Evolutionary conservation across 805 yeast genomes (phyloP).

Genomic region (Candida incommunis): DNA sequence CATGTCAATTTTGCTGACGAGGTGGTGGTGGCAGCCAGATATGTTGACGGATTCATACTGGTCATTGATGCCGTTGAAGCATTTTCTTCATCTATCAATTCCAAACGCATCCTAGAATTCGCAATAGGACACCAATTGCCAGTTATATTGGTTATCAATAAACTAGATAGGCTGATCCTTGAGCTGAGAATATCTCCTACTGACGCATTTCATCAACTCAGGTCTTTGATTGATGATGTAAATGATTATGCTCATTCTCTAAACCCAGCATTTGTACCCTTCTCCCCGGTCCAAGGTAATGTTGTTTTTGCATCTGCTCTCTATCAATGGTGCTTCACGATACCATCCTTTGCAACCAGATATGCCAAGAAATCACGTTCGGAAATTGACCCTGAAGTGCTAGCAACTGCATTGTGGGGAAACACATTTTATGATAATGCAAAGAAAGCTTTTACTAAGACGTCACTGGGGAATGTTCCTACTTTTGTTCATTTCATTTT

Average conservation of each 20-base stretch:
- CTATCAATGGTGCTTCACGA: constrained; percentile 49
- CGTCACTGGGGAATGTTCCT: constrained; percentile 17
- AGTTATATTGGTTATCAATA: constrained; percentile 54
- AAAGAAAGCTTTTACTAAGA: constrained; percentile 33
- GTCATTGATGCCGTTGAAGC: constrained; percentile 87
- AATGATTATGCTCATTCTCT: constrained; percentile 34
- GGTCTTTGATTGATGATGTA: constrained; percentile 45
- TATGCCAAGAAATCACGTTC: constrained; percentile 21
- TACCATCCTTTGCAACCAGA: constrained; percentile 50
- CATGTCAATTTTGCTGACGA: constrained; percentile 79
- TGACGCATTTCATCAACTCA: constrained; percentile 60
- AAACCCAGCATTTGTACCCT: constrained; percentile 13
- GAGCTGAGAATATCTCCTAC: constrained; percentile 64
- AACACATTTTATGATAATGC: constrained; percentile 39
- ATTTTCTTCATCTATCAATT: constrained; percentile 32
- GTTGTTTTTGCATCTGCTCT: constrained; percentile 63
- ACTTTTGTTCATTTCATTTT: constrained; percentile 55
- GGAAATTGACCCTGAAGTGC: constrained; percentile 23
- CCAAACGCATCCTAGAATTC: constrained; percentile 35
- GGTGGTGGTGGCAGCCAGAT: constrained; percentile 36
- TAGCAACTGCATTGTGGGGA: constrained; percentile 65
- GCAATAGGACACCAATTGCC: constrained; percentile 37
- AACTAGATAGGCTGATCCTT: constrained; percentile 70
- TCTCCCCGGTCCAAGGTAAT: constrained; percentile 53
- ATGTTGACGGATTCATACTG: constrained; percentile 51